These are phyloP conservation scores for Phytopythium delawarense DNA, from an alignment of 352 stramenopile species.

Conservation along the genomic window DNA sequence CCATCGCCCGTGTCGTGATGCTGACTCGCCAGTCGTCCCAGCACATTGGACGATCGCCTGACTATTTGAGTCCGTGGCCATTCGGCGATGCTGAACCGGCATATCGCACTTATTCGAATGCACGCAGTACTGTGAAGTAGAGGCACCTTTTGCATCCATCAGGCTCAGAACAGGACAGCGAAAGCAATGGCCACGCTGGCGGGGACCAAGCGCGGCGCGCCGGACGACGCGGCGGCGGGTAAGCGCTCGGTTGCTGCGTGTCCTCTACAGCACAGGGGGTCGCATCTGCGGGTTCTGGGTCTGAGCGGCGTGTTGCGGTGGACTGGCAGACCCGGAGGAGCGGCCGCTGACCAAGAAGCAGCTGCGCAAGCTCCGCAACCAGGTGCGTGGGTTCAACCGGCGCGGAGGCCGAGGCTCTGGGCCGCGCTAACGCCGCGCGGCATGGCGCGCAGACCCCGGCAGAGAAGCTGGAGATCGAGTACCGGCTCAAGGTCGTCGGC, in stretches of 20 bases:
- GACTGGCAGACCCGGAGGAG: conserved; percentile 2
- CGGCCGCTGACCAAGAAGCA: conserved; percentile 34
- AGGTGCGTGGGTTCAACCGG: conserved; percentile 28
- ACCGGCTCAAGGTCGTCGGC: conserved; percentile 33
- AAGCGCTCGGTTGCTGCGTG: not conserved
- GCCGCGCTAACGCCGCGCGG: not conserved
- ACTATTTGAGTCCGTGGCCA: not conserved
- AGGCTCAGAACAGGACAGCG: not conserved
- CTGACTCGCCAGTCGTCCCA: not conserved
- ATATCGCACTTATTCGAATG: not conserved
- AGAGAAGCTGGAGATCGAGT: conserved; percentile 34
- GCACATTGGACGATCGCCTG: not conserved
- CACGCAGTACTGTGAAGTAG: not conserved
- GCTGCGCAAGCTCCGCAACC: conserved; percentile 38
- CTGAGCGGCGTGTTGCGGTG: not conserved
- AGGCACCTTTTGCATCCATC: not conserved
- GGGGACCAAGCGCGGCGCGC: conserved; percentile 23
- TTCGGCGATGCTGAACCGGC: not conserved
- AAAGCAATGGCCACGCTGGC: conserved; percentile 32
- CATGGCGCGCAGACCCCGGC: conserved; percentile 28
- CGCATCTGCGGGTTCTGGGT: not conserved
- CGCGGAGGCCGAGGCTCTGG: not conserved
- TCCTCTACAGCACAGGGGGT: not conserved
- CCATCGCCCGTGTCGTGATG: not conserved
- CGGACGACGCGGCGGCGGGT: conserved; percentile 9